A percentile compares a stretch with the other conserved stretches of the same genome.
Conservation (phyloP, 2,329 filamentous ascomycete species). For the Colletotrichum trifolii region DNA sequence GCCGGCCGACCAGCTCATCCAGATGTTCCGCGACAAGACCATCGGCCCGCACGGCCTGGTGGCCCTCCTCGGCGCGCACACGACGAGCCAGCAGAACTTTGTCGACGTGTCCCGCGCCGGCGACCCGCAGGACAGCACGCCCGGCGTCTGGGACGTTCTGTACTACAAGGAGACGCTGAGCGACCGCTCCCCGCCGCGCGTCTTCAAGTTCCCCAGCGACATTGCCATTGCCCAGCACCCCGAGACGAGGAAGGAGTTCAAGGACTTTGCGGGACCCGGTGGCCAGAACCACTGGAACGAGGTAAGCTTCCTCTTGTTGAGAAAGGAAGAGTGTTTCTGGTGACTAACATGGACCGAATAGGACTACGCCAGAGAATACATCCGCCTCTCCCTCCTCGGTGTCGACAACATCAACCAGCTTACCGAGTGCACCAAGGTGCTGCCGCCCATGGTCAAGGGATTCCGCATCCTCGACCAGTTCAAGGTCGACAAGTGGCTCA, state of each 20-base stretch:
- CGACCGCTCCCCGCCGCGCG: slow-evolving; percentile 45
- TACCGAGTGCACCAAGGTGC: slow-evolving; percentile 64
- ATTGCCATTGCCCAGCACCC: slow-evolving; percentile 51
- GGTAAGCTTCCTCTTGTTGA: slow-evolving; percentile 42
- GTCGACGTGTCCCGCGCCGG: slow-evolving; percentile 53
- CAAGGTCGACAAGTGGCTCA: slow-evolving; percentile 38
- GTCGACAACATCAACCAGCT: slow-evolving; percentile 67
- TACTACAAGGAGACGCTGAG: slow-evolving; percentile 58
- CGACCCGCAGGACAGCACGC: slow-evolving; percentile 62
- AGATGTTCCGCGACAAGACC: slow-evolving; percentile 64
- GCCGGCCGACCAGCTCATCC: slow-evolving; percentile 57
- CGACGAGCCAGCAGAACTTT: slow-evolving; percentile 60
- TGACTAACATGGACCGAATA: slow-evolving; percentile 32
- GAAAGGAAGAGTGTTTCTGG: too few species aligned
- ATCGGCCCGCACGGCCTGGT: slow-evolving; percentile 62
- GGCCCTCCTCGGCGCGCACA: slow-evolving; percentile 66
- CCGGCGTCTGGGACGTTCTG: slow-evolving; percentile 63
- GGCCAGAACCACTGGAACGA: slow-evolving; percentile 55
- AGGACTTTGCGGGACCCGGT: slow-evolving; percentile 46
- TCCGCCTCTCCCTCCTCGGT: slow-evolving; percentile 66
- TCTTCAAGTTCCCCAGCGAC: slow-evolving; percentile 57
- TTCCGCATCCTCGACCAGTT: slow-evolving; percentile 31
- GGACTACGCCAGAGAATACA: slow-evolving; percentile 64
- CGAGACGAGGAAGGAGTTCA: slow-evolving; percentile 50
- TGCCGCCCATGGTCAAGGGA: slow-evolving; percentile 48